Conservation (phyloP, 1,139 yeast genomes). For the Saccharomyces hybrid region DNA sequence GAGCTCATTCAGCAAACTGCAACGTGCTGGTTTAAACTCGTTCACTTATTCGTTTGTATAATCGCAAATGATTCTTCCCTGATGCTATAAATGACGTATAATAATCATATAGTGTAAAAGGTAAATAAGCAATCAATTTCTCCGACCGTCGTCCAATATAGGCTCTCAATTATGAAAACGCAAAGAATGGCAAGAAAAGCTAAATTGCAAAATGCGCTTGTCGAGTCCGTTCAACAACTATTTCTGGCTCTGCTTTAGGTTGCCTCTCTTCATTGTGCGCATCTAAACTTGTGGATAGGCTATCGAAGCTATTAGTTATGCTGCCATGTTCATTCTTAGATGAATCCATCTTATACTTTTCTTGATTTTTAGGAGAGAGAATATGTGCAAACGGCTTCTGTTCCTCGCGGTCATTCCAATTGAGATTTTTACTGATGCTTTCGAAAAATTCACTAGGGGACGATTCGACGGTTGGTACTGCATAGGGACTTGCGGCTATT, state of each 20-base stretch:
- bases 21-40: neutral
- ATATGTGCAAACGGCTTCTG: too few relatives aligned
- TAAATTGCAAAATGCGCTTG: neutral
- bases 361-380: slow-evolving; percentile 28
- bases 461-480: too few relatives aligned
- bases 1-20: neutral
- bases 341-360: slow-evolving; percentile 17
- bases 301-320: neutral
- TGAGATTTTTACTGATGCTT: too few relatives aligned
- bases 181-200: neutral
- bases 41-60: neutral
- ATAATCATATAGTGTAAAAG: too few relatives aligned
- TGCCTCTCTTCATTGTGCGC: neutral
- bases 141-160: neutral
- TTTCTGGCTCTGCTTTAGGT: neutral
- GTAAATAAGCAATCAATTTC: neutral
- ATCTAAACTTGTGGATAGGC: neutral
- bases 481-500: too few relatives aligned
- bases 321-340: slow-evolving; percentile 7
- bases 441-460: too few relatives aligned
- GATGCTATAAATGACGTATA: neutral
- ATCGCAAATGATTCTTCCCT: neutral
- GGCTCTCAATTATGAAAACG: neutral
- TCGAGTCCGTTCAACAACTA: neutral
- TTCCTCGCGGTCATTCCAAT: too few relatives aligned